phyloP scores from a whole-genome alignment of 2,329 filamentous ascomycete genomes.

The Didymellaceae sp. region DNA sequence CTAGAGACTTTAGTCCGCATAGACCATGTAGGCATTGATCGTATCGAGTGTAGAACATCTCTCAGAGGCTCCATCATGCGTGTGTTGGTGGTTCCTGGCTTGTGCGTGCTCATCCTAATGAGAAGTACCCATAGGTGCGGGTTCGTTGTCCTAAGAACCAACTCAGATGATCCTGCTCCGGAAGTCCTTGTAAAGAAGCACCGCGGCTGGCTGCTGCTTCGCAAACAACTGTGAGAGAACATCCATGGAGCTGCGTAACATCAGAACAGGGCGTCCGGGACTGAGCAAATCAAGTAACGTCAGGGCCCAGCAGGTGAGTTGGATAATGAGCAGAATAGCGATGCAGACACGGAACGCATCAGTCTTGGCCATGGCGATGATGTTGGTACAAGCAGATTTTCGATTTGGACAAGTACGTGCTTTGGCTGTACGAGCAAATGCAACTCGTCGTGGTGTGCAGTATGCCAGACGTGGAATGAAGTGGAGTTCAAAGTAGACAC shows the following conservation, averaged over 20 bases:
- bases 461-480: neutral
- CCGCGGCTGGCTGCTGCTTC: constrained; percentile 22
- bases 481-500: constrained; percentile 5
- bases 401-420: neutral
- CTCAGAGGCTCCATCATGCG: neutral
- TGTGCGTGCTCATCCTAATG: too few species aligned
- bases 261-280: constrained; percentile 34
- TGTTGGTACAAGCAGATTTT: neutral
- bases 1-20: too few species aligned
- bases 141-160: neutral
- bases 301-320: constrained; percentile 41
- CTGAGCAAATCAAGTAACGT: constrained; percentile 41
- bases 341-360: constrained; percentile 39
- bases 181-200: constrained; percentile 30
- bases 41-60: too few species aligned
- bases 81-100: too few species aligned
- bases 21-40: too few species aligned
- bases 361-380: constrained; percentile 33
- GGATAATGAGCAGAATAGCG: constrained; percentile 38
- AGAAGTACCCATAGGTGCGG: too few species aligned
- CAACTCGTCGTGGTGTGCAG: neutral
- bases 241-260: constrained; percentile 31
- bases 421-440: neutral
- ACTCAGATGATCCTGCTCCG: constrained; percentile 17
- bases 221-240: constrained; percentile 24